Percentiles rank a stretch among this genome's conserved stretches.
These are phyloP conservation scores for Blastobotrys robertii DNA, from an alignment of 805 yeast genomes.

Conservation along the genomic window DNA sequence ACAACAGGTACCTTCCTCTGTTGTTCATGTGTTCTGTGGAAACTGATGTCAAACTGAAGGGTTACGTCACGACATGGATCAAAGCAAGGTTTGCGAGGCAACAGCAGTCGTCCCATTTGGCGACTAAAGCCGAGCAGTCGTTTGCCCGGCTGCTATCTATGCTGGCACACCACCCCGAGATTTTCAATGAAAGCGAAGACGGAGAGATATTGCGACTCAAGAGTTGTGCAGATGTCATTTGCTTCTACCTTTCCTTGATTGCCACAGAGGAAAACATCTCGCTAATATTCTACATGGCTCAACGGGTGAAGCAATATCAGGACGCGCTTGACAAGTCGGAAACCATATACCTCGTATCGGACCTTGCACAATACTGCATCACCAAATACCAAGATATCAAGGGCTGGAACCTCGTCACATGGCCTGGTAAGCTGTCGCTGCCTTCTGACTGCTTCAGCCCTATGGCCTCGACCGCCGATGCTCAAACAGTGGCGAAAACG, in stretches of 20 bases:
- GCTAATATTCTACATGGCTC: slow-evolving; percentile 62
- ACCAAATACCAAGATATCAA: slow-evolving; percentile 46
- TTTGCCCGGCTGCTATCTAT: slow-evolving; percentile 59
- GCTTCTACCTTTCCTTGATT: slow-evolving; percentile 49
- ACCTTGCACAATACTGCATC: slow-evolving; percentile 58
- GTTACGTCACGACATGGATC: slow-evolving; percentile 59
- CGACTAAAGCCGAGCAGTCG: slow-evolving; percentile 53
- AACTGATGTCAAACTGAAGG: slow-evolving; percentile 43
- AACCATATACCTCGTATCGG: slow-evolving; percentile 57
- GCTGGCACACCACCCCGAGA: slow-evolving; percentile 67
- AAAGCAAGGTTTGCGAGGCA: slow-evolving; percentile 39
- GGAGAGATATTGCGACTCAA: slow-evolving; percentile 7
- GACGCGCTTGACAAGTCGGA: slow-evolving; percentile 37
- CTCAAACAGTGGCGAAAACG: slow-evolving; percentile 45
- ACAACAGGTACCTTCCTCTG: slow-evolving; percentile 49
- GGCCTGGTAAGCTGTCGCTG: slow-evolving; percentile 69
- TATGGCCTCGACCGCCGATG: slow-evolving; percentile 46
- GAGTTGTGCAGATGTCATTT: slow-evolving; percentile 35
- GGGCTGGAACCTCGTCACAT: slow-evolving; percentile 64
- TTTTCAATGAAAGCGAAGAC: slow-evolving; percentile 29
- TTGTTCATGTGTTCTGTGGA: slow-evolving; percentile 72
- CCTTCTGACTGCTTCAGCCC: slow-evolving; percentile 65
- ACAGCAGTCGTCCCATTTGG: slow-evolving; percentile 22
- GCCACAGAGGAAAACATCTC: slow-evolving; percentile 61
- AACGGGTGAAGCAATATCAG: slow-evolving; percentile 67